Conservation (phyloP, 768 basidiomycete species). For the Russula compacta region DNA sequence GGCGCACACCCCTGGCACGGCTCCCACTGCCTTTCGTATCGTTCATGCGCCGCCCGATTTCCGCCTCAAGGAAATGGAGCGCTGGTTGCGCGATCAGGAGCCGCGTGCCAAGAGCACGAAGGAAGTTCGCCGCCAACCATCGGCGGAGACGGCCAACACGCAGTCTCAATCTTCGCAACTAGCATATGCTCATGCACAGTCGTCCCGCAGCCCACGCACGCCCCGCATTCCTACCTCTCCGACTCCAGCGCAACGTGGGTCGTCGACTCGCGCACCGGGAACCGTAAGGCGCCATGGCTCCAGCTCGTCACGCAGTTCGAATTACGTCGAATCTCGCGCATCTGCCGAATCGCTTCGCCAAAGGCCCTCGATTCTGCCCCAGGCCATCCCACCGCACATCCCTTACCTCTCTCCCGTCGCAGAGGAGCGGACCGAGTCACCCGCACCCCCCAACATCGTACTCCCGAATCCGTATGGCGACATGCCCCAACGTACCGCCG, state of each 20-base stretch:
- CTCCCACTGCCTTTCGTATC: conserved; percentile 46
- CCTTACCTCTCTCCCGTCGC: conserved; percentile 17
- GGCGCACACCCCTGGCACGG: conserved; percentile 32
- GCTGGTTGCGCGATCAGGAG: conserved; percentile 56
- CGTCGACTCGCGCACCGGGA: conserved; percentile 2
- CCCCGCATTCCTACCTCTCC: neutral
- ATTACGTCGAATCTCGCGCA: conserved; percentile 14
- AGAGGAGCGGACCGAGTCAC: conserved; percentile 8
- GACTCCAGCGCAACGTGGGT: neutral
- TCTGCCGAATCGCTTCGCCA: conserved; percentile 14
- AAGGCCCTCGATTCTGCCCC: neutral
- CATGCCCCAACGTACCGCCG: conserved; percentile 23
- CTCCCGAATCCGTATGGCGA: conserved; percentile 17
- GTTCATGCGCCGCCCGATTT: conserved; percentile 64
- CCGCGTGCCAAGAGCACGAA: conserved; percentile 12
- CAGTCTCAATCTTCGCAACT: conserved; percentile 15
- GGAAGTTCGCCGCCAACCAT: conserved; percentile 28
- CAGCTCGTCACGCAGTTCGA: conserved; percentile 16
- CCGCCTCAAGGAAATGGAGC: conserved; percentile 69
- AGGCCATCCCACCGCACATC: neutral
- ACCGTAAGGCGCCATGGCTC: conserved; percentile 10
- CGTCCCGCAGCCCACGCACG: conserved; percentile 1
- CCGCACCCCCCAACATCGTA: neutral
- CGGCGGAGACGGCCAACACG: conserved; percentile 26
- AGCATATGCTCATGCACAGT: conserved; percentile 12